These are phyloP conservation scores for Camellia lanceoleosa DNA, from an alignment of 148 eudicot species.

Conservation along the genomic window DNA sequence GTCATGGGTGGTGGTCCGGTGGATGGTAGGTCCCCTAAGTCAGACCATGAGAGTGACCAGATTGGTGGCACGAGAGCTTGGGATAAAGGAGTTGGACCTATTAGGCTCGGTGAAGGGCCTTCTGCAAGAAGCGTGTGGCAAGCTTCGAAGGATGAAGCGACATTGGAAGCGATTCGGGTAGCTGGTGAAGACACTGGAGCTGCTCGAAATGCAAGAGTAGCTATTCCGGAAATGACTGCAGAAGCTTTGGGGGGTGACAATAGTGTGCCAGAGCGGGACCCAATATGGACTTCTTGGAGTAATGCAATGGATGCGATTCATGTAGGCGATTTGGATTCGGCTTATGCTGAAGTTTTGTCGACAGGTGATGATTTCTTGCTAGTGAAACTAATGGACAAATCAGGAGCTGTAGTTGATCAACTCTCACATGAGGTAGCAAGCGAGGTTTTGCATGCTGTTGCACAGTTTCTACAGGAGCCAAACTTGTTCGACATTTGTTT, in stretches of 20 bases:
- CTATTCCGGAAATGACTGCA: conserved; percentile 68
- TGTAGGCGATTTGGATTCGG: conserved; percentile 80
- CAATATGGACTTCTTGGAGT: conserved; percentile 86
- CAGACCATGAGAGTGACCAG: conserved; percentile 64
- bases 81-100: conserved; percentile 67
- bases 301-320: conserved; percentile 95
- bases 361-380: conserved; percentile 84
- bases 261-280: conserved; percentile 62
- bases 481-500: conserved; percentile 69
- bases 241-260: conserved; percentile 69
- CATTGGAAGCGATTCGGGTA: conserved; percentile 85
- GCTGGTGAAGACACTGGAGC: conserved; percentile 86
- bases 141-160: conserved; percentile 98
- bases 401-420: conserved; percentile 94
- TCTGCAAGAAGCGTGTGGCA: conserved; percentile 99
- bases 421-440: conserved; percentile 75
- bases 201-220: conserved; percentile 54
- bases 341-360: conserved; percentile 83
- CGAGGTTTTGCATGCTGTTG: conserved; percentile 72
- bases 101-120: conserved; percentile 92
- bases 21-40: conserved; percentile 51
- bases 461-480: conserved; percentile 74
- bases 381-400: conserved; percentile 83
- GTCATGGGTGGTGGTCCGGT: conserved; percentile 41
- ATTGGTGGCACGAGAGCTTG: conserved; percentile 62